These are phyloP conservation scores for Hymenoscyphus fructigenus DNA, from an alignment of 2,329 filamentous ascomycete genomes.

Conservation along the genomic window DNA sequence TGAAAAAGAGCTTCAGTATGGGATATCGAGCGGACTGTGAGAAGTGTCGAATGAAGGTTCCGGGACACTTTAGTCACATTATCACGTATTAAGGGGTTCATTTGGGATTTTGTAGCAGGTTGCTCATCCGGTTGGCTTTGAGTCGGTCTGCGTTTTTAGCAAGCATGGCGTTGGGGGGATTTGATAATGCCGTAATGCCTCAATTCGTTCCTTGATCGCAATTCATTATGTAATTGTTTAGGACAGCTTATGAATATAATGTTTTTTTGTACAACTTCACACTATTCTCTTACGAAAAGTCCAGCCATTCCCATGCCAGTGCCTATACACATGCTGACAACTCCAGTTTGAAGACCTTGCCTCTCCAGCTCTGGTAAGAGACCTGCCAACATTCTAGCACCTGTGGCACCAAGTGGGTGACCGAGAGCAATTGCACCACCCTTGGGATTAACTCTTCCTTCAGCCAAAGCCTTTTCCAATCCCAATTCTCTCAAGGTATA, in stretches of 20 bases:
- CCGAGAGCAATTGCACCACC: slow-evolving; percentile 94
- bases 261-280: slow-evolving; percentile 5
- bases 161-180: slow-evolving; percentile 25
- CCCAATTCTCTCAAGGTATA: slow-evolving; percentile 72
- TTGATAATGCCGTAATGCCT: slow-evolving; percentile 10
- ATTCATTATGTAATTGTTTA: not conserved
- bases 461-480: slow-evolving; percentile 59
- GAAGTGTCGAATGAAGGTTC: slow-evolving; percentile 72
- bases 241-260: not conserved
- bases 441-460: slow-evolving; percentile 80
- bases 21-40: slow-evolving; percentile 76
- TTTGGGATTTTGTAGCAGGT: not conserved
- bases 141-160: slow-evolving; percentile 17
- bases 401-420: slow-evolving; percentile 87
- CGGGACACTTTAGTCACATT: slow-evolving; percentile 80
- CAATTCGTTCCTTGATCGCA: not conserved
- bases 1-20: slow-evolving; percentile 74
- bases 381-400: slow-evolving; percentile 71
- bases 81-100: slow-evolving; percentile 44
- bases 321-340: slow-evolving; percentile 88
- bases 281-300: slow-evolving; percentile 63
- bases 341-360: slow-evolving; percentile 70
- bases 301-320: slow-evolving; percentile 78
- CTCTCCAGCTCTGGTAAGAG: slow-evolving; percentile 66
- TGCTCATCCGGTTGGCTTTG: slow-evolving; percentile 6